These are phyloP conservation scores for Syzygium syzygioides DNA, from an alignment of 441 rosid species.

Conservation along the genomic window DNA sequence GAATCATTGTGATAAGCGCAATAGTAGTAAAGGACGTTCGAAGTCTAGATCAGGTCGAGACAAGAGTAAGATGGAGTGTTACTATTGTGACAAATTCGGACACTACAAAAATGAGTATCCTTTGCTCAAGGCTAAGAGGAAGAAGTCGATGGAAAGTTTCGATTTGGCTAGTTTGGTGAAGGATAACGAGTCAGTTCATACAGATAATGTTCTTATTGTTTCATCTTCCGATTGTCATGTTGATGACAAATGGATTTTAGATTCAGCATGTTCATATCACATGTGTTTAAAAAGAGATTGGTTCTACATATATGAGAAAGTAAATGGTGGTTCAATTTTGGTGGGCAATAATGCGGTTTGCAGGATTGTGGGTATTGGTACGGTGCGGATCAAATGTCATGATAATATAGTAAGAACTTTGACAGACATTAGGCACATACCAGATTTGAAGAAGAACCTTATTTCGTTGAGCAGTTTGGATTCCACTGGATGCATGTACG, in stretches of 20 bases:
- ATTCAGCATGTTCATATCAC: neutral
- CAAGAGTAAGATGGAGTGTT: neutral
- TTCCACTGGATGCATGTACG: no score
- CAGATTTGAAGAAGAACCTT: no score
- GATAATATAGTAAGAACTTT: neutral
- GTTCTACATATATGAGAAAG: neutral
- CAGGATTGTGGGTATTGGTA: neutral
- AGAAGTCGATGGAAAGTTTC: fast-evolving
- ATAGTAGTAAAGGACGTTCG: no score
- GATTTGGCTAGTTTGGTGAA: no score
- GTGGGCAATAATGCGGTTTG: neutral
- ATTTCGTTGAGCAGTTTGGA: no score
- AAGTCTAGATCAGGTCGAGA: fast-evolving
- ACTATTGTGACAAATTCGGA: no score
- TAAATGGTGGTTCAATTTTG: neutral
- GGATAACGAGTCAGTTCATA: no score
- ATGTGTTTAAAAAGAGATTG: no score
- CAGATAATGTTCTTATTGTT: no score
- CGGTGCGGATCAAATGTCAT: fast-evolving
- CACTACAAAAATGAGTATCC: no score
- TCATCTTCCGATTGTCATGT: fast-evolving
- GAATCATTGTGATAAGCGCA: neutral
- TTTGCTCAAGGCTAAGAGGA: no score
- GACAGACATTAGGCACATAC: no score
- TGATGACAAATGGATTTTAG: neutral